phyloP scores from a whole-genome alignment of 306 rosid genomes.

The Corylus americana region DNA sequence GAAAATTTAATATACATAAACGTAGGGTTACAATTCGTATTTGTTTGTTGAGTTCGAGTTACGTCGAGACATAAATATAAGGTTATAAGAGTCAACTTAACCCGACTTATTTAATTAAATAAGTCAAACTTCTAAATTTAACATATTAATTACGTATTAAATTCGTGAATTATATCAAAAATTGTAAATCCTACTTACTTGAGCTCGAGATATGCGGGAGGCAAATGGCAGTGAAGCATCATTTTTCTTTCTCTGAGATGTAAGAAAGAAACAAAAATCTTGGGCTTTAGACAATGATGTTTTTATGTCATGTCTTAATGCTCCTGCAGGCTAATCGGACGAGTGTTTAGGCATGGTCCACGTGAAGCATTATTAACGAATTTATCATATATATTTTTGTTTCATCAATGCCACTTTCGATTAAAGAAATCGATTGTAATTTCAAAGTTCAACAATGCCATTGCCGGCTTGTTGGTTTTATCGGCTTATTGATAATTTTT shows the following conservation, averaged over 20 bases:
- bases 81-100: too few relatives aligned
- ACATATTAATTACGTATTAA: too few relatives aligned
- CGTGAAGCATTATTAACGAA: background rate
- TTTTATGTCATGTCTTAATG: background rate
- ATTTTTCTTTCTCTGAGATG: background rate
- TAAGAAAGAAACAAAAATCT: too few relatives aligned
- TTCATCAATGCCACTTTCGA: background rate
- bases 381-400: background rate
- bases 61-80: too few relatives aligned
- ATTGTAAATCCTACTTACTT: background rate
- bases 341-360: background rate
- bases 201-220: background rate
- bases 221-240: conserved; percentile 27
- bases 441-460: too few relatives aligned
- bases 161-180: too few relatives aligned
- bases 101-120: too few relatives aligned
- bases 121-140: too few relatives aligned
- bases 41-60: too few relatives aligned
- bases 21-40: too few relatives aligned
- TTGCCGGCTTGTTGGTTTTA: too few relatives aligned
- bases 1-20: conserved; percentile 7
- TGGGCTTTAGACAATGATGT: background rate
- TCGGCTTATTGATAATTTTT: too few relatives aligned
- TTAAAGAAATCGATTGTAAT: background rate
- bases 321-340: background rate